These are phyloP conservation scores for Clavariopsis aquatica DNA, from an alignment of 495 filamentous ascomycete genomes.

Conservation along the genomic window DNA sequence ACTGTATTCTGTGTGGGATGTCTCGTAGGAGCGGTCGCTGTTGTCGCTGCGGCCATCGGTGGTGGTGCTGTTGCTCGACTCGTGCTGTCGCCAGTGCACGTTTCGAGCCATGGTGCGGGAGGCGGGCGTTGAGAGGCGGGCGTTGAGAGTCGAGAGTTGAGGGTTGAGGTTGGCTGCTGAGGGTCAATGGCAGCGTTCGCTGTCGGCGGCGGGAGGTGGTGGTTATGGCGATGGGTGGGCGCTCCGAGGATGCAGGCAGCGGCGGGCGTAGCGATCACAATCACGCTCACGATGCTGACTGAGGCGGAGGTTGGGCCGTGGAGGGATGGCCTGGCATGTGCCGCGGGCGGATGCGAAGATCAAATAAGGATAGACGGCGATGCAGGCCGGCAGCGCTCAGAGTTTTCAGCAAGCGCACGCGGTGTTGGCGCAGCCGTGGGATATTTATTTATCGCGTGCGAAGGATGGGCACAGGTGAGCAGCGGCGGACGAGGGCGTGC, in stretches of 20 bases:
- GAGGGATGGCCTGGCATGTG: conserved; percentile 4
- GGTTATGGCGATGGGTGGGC: background rate
- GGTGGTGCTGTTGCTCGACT: conserved; percentile 35
- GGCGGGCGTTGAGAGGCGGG: background rate
- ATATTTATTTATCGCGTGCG: background rate
- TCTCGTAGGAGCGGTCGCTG: conserved; percentile 68
- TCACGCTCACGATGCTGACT: background rate
- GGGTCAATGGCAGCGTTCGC: background rate
- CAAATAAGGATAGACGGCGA: conserved; percentile 12
- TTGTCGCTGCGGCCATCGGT: conserved; percentile 57
- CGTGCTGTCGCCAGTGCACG: conserved; percentile 32
- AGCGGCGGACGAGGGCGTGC: too few species aligned
- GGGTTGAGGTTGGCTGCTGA: background rate
- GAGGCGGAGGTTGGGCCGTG: background rate
- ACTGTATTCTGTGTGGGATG: conserved; percentile 64
- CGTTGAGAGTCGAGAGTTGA: too few species aligned
- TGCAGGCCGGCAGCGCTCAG: too few species aligned
- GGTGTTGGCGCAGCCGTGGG: conserved; percentile 9
- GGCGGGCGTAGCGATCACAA: background rate
- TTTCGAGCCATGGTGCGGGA: conserved; percentile 29
- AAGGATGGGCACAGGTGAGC: background rate
- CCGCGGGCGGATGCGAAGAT: background rate
- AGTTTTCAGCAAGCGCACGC: background rate
- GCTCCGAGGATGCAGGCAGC: background rate
- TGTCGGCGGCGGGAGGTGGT: background rate